Conservation (phyloP, 2,329 filamentous ascomycete species). For the Capronia epimyces region DNA sequence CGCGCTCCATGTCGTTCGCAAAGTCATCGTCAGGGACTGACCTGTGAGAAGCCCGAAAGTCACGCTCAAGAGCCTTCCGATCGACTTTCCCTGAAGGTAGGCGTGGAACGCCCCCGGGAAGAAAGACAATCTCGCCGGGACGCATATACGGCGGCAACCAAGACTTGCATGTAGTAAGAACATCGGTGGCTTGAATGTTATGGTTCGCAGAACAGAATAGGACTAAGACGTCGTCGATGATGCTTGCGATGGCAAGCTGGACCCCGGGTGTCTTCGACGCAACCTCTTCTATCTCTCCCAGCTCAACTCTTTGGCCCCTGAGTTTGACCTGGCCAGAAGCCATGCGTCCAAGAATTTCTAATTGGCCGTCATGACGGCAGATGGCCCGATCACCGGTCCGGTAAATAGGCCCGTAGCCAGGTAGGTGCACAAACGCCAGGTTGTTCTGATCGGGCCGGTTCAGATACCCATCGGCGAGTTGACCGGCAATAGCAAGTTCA, state of each 20-base stretch:
- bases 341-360: slow-evolving; percentile 82
- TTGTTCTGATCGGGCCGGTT: slow-evolving; percentile 72
- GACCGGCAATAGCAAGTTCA: slow-evolving; percentile 78
- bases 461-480: slow-evolving; percentile 74
- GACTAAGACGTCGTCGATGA: slow-evolving; percentile 65
- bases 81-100: slow-evolving; percentile 82
- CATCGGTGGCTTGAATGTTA: slow-evolving; percentile 36
- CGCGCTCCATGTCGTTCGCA: slow-evolving; percentile 23
- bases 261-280: slow-evolving; percentile 58
- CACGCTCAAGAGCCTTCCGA: slow-evolving; percentile 54
- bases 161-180: slow-evolving; percentile 58
- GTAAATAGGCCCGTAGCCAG: slow-evolving; percentile 64
- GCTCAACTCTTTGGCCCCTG: slow-evolving; percentile 73
- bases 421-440: slow-evolving; percentile 62
- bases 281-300: slow-evolving; percentile 71
- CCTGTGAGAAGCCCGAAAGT: slow-evolving; percentile 19
- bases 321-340: slow-evolving; percentile 78
- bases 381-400: slow-evolving; percentile 78
- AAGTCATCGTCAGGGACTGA: background rate
- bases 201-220: slow-evolving; percentile 62
- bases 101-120: slow-evolving; percentile 62
- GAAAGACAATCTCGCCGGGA: slow-evolving; percentile 61
- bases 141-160: slow-evolving; percentile 85
- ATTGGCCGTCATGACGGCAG: slow-evolving; percentile 58
- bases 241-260: slow-evolving; percentile 60